Evolutionary conservation across 2,329 filamentous ascomycete genomes (phyloP).

Genomic region (Penicillium expansum): DNA sequence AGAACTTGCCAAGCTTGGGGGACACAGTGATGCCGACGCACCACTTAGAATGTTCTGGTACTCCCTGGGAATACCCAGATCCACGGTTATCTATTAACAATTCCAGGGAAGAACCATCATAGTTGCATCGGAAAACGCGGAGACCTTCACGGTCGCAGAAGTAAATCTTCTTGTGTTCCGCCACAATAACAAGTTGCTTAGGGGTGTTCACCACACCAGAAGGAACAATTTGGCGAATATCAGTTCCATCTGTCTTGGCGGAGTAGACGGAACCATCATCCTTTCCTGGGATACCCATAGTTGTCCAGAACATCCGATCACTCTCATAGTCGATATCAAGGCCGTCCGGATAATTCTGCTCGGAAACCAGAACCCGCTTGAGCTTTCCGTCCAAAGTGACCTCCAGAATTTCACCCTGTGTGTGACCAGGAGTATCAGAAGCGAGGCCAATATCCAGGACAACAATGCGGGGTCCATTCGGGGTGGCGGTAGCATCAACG

Average conservation of each 20-base stretch:
- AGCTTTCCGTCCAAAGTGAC: not conserved
- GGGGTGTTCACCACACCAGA: slow-evolving; percentile 51
- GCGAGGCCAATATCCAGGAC: not conserved
- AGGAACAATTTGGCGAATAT: slow-evolving; percentile 46
- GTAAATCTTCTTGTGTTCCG: slow-evolving; percentile 33
- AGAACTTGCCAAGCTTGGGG: slow-evolving; percentile 46
- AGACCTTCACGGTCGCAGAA: slow-evolving; percentile 47
- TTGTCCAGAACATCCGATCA: slow-evolving; percentile 50
- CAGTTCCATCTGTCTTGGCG: slow-evolving; percentile 49
- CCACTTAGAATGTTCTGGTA: slow-evolving; percentile 39
- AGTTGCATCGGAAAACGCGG: slow-evolving; percentile 34
- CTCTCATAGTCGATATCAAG: slow-evolving; percentile 38
- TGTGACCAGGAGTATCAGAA: slow-evolving; percentile 3
- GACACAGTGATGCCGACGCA: slow-evolving; percentile 58
- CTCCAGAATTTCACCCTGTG: slow-evolving; percentile 17
- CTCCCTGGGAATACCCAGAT: not conserved
- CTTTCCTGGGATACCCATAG: slow-evolving; percentile 45
- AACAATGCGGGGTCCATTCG: slow-evolving; percentile 24
- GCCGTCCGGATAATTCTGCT: slow-evolving; percentile 45
- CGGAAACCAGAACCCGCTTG: not conserved
- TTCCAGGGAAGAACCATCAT: slow-evolving; percentile 31
- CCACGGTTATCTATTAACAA: slow-evolving; percentile 30
- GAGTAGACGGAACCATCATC: slow-evolving; percentile 46
- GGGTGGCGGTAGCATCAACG: not conserved
- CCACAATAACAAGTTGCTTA: slow-evolving; percentile 39